A percentile compares a stretch with the other conserved stretches of the same genome.
phyloP scores from a whole-genome alignment of 1,284 basidiomycete species.

The Apiotrichum mycotoxinovorans region DNA sequence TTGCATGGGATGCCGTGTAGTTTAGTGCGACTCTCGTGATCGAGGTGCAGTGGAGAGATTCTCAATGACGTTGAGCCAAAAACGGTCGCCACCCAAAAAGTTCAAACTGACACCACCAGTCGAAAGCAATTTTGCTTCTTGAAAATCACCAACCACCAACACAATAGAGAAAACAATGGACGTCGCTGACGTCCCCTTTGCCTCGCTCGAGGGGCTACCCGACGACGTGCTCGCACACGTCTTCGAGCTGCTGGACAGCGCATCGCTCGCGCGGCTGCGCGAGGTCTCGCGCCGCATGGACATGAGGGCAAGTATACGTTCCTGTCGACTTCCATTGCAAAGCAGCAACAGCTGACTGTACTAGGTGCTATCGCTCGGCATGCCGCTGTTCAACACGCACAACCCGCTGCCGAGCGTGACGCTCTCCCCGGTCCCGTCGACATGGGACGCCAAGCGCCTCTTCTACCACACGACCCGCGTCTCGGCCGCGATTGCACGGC shows the following conservation, averaged over 20 bases:
- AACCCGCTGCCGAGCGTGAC: constrained; percentile 30
- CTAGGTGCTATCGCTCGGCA: constrained; percentile 31
- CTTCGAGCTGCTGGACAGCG: constrained; percentile 24
- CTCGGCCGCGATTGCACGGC: constrained; percentile 13
- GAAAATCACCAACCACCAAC: background rate
- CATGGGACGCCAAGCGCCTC: constrained; percentile 24
- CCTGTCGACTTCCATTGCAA: background rate
- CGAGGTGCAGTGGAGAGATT: background rate
- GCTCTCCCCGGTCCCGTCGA: constrained; percentile 14
- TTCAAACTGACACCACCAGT: background rate
- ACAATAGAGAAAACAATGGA: background rate
- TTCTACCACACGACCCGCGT: constrained; percentile 29
- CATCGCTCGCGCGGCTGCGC: constrained; percentile 22
- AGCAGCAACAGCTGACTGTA: background rate
- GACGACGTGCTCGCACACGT: constrained; percentile 39
- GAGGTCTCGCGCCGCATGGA: constrained; percentile 13
- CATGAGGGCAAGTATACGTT: constrained; percentile 25
- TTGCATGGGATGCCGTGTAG: background rate
- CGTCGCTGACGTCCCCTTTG: background rate
- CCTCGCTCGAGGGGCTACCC: constrained; percentile 32
- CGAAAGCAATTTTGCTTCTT: background rate
- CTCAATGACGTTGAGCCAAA: too few relatives aligned
- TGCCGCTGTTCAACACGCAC: constrained; percentile 31
- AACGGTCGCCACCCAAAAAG: background rate
- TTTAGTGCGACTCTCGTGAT: background rate